phyloP scores from a whole-genome alignment of 352 stramenopile species.

The Phytophthora lateralis region DNA sequence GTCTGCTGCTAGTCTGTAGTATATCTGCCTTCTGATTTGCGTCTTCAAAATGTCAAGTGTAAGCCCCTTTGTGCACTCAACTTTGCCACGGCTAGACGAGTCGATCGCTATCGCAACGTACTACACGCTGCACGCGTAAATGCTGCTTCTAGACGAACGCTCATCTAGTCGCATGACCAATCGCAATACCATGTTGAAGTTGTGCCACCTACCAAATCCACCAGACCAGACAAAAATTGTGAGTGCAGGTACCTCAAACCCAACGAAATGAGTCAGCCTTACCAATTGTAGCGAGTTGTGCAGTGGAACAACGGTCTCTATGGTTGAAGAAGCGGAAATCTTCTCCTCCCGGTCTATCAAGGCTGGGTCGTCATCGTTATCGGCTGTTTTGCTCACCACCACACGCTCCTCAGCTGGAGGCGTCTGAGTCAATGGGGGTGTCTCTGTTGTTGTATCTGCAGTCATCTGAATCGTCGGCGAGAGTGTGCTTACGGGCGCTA shows the following conservation, averaged over 20 bases:
- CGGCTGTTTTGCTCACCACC: slow-evolving; percentile 39
- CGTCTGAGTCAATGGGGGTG: not conserved
- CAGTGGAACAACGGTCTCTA: slow-evolving; percentile 75
- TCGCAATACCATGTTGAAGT: slow-evolving; percentile 60
- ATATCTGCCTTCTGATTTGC: slow-evolving; percentile 7
- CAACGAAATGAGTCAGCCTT: slow-evolving; percentile 7
- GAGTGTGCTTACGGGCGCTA: slow-evolving; percentile 22
- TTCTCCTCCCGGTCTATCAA: slow-evolving; percentile 52
- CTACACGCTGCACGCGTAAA: not conserved
- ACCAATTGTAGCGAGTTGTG: slow-evolving; percentile 74
- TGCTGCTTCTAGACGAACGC: not conserved
- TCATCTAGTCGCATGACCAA: slow-evolving; percentile 49
- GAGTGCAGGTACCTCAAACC: slow-evolving; percentile 1
- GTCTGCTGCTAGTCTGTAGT: slow-evolving; percentile 1
- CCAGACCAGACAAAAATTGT: not conserved
- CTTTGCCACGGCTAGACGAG: slow-evolving; percentile 8
- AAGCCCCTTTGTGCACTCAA: slow-evolving; percentile 10
- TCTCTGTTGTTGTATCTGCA: slow-evolving; percentile 19
- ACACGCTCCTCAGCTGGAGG: slow-evolving; percentile 20
- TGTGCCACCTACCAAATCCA: slow-evolving; percentile 44
- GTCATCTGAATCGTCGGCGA: slow-evolving; percentile 19
- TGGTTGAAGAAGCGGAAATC: slow-evolving; percentile 69
- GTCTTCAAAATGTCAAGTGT: slow-evolving; percentile 29
- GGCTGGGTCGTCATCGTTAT: slow-evolving; percentile 44
- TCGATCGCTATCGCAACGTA: slow-evolving; percentile 4